These are phyloP conservation scores for Chenopodium album DNA, from an alignment of 148 eudicot species.

Conservation along the genomic window DNA sequence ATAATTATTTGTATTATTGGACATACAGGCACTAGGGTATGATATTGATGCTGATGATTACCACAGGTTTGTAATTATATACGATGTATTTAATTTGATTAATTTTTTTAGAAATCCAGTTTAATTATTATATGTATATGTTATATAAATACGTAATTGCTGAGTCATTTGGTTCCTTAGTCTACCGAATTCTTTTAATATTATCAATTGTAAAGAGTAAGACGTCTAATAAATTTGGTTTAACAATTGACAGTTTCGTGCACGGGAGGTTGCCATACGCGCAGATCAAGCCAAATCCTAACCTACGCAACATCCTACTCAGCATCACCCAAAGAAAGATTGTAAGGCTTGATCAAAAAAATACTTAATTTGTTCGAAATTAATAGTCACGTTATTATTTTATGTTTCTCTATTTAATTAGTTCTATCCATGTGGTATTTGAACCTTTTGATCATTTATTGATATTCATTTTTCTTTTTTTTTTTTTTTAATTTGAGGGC, in stretches of 20 bases:
- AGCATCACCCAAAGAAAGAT: conserved; percentile 74
- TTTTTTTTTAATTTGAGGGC: conserved; percentile 5
- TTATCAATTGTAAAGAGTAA: not conserved
- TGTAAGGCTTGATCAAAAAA: conserved; percentile 37
- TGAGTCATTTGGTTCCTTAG: too few species aligned
- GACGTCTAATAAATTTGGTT: not conserved
- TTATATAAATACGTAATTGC: not conserved
- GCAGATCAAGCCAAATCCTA: conserved; percentile 64
- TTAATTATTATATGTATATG: not conserved
- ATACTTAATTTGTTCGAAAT: too few species aligned
- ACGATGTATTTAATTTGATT: too few species aligned
- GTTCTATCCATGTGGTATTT: too few species aligned
- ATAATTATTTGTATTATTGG: not conserved
- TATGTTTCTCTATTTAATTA: too few species aligned
- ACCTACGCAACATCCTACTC: conserved; percentile 51
- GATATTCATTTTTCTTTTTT: too few species aligned
- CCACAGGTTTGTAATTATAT: conserved; percentile 44
- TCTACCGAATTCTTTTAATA: not conserved
- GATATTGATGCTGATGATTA: conserved; percentile 73
- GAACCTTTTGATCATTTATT: not conserved
- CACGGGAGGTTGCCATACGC: conserved; percentile 95
- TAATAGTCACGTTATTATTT: too few species aligned
- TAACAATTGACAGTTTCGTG: conserved; percentile 49
- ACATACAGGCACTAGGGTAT: conserved; percentile 69
- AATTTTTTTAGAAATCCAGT: not conserved